Base-by-base conservation (phyloP, 2,329 filamentous ascomycete genomes). In the Exophiala viscosa region DNA sequence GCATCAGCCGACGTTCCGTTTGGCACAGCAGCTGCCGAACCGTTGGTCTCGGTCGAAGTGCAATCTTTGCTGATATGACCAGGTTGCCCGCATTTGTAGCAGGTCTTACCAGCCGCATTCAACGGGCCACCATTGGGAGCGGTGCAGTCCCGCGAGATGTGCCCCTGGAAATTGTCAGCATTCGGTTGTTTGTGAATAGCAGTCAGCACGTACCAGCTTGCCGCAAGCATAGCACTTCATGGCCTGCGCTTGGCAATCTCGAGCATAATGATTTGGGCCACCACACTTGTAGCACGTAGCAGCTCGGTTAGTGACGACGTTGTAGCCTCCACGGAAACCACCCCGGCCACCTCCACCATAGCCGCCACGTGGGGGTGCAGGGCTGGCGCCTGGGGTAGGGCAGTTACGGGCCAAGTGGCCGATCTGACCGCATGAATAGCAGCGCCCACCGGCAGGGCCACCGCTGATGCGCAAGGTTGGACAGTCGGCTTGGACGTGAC, bases 161-260 rank as follows among this genome's bases (percentile, higher is more conserved):
- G 90, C 46, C 90, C 90, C 63, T 75, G 55, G 5, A 58, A 39
- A 36, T 43, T 28, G 54, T 64, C 52, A 45, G 33, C 11, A 28
- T 28, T 44, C 13, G 7, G 13, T 20, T 5, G 10, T 13, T 14
- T 14, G 41, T 18, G 35, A 20, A 34, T 14, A 20, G 32, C 11
- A n/a, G 15, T 18, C 6, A 31, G 44, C 11, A 66, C 71, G 62
- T 59, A 76, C 73, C 50, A 95, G 84, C 78, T 96, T 96, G 70
- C 91, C 91, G 70, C 91, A 96, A 62, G 91, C 91, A 68, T 96
- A 96, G 81, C 91, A 96, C 78, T 96, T 96, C 90, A 96, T 95
- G 59, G 90, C 89, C 74, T 96, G 90, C 63, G 93, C 91, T 79
- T 97, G 93, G 80, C 93, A 99, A 68, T 99, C 93, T 61, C 93